Evolutionary conservation across 495 filamentous ascomycete species (phyloP), one percentile per base, ranked within the genome.

Genomic region (Xylaria acuta): DNA sequence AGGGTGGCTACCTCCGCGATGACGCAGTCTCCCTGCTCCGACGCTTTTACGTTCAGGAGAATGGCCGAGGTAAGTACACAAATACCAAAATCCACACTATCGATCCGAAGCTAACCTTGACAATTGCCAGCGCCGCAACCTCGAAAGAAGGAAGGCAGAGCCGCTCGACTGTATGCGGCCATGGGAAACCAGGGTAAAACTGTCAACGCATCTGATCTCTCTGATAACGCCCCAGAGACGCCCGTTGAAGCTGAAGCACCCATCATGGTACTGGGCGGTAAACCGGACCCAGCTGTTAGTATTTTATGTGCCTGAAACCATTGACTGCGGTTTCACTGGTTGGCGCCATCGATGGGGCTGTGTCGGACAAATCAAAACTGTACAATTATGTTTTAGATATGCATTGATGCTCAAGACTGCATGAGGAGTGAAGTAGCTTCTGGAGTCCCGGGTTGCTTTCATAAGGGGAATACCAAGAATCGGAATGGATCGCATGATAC

Each of bases 1-100:
- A 92, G 75, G 94, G 95, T 25, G 96, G 94, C 1, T 87, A 97
- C 77, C 92, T 93, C 75, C 87, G 91, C 20, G 90, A 96, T 73
- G 94, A 97, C 75, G 94, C 95, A 0, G 94, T 99, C 73, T 94
- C 95, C 82, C 77, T 98, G 72, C 85, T 98, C 71, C 87, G 97
- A 68, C 90, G 93, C 68, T 99, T 99, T 80, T 99, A 99, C 79
- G 91, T 98, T 20, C 97, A 98, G 83, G 94, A 98, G 79, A 99
- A 99, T 80, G 92, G 90, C 60, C 91, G 94, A 85, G 93, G 92
- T 92, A 82, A 70, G 80, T 72, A 38, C 27, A 41, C 65, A 8
- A 3, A 18, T n/a, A 59, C 34, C 18, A n/a, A 8, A 36, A 12
- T 66, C 34, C 12, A 30, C 40, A 45, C 20, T 27, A 9, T 27